Base-by-base conservation (phyloP, 164 flowering plant species). In the Saururus chinensis region DNA sequence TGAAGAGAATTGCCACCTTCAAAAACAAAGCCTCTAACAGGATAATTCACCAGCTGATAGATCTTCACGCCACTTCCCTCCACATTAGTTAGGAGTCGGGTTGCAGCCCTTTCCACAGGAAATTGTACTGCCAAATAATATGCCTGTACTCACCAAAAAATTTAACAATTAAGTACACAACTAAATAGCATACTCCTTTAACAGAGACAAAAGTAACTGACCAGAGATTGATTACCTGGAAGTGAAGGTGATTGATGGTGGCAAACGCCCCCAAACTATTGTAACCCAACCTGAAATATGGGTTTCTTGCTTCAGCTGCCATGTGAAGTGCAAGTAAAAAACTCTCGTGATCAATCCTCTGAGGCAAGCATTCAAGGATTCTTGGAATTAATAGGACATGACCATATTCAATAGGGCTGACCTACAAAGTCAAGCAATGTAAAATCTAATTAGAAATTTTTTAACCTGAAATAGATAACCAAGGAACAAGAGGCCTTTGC, bases 261-360 rank as follows among this genome's bases (percentile, higher is more conserved):
- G 97, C 97, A 81, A 91, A 88, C 19, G 97, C 93, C 75, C 97
- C 96, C 76, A 91, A 73, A 73, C 97, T 91, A 74, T 91, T 91
- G 77, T 91, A 91, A 35, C 97, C 97, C 66, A 91, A 63, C 24
- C 96, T 73, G 70, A 91, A 91, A 75, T 66, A 86, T 8, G 96
- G 93, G 67, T 78, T 73, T 12, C 71, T 84, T 7, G 86, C 88
- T 79, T 86, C 92, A 0, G 60, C 64, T 56, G 95, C 96, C 93
- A 91, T 80, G 64, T 82, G 61, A n/a, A 85, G 78, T 17, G 97
- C 92, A 66, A 88, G 85, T 77, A 84, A 64, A 70, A 88, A 78
- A 78, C 92, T 88, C 53, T 73, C 78, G 54, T 56, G 76, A 64
- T 91, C 95, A 65, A 91, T 87, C 77, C 81, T 79, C 71, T 88